phyloP scores from a whole-genome alignment of 2,329 filamentous ascomycete species.

The Malbranchea zuffiana region DNA sequence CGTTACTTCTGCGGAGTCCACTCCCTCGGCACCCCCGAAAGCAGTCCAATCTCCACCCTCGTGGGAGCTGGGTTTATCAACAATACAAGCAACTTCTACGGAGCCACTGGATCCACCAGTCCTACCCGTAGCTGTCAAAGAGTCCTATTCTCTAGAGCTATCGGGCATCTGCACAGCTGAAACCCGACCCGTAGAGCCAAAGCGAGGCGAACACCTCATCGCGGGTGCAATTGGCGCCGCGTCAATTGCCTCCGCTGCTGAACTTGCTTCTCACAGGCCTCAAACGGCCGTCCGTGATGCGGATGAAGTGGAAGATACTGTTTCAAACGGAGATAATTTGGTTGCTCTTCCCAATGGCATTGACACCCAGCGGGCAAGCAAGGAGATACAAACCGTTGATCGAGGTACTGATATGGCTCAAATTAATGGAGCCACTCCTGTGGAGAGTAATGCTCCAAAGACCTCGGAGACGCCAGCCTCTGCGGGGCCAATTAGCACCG shows the following conservation, averaged over 20 bases:
- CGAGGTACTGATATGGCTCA: too few species aligned
- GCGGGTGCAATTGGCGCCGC: too few species aligned
- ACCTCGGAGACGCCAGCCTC: not conserved
- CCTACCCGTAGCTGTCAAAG: slow-evolving; percentile 5
- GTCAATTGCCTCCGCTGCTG: too few species aligned
- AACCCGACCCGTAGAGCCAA: slow-evolving; percentile 13
- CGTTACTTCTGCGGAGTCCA: slow-evolving; percentile 3
- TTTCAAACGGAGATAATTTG: too few species aligned
- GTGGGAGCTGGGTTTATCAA: slow-evolving; percentile 8
- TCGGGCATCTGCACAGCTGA: slow-evolving; percentile 23
- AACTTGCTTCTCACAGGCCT: too few species aligned
- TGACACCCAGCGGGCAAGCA: too few species aligned
- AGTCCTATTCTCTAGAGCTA: slow-evolving; percentile 17
- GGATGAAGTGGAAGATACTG: too few species aligned
- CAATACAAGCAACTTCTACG: slow-evolving; percentile 12
- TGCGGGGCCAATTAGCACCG: slow-evolving; percentile 35
- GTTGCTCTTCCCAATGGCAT: too few species aligned
- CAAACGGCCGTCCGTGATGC: slow-evolving; percentile 18
- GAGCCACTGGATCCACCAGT: slow-evolving; percentile 6
- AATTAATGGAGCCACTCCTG: not conserved
- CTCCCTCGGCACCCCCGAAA: not conserved
- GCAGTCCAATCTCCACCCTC: not conserved
- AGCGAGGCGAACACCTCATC: too few species aligned
- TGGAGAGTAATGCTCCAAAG: too few species aligned
- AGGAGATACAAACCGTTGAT: too few species aligned